Conservation (phyloP, 1,139 yeast species). For the Blastobotrys arbuscula region DNA sequence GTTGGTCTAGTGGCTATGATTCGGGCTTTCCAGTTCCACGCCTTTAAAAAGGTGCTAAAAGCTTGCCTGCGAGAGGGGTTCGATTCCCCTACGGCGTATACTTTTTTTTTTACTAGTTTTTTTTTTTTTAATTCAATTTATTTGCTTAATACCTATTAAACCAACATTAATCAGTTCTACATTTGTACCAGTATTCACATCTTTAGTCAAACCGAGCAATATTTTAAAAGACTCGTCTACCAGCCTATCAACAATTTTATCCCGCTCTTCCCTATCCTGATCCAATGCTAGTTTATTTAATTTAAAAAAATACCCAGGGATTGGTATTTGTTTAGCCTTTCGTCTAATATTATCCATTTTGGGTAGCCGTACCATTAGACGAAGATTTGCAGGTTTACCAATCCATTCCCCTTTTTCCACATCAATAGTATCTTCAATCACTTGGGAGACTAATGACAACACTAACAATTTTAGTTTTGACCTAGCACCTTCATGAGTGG, state of each 20-base stretch:
- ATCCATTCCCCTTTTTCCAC: conserved; percentile 20
- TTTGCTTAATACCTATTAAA: neutral
- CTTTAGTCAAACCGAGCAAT: neutral
- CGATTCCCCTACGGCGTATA: conserved; percentile 5
- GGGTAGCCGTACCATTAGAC: conserved; percentile 18
- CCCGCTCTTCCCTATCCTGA: conserved; percentile 6
- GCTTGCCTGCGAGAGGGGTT: conserved; percentile 7
- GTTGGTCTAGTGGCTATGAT: conserved; percentile 7
- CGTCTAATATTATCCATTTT: conserved; percentile 5
- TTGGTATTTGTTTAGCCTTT: conserved; percentile 3
- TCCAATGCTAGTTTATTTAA: conserved; percentile 5
- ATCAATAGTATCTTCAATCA: conserved; percentile 23
- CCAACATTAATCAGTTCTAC: conserved; percentile 8
- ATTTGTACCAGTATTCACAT: neutral
- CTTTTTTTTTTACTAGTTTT: neutral
- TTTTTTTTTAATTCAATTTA: neutral
- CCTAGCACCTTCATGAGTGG: conserved; percentile 15
- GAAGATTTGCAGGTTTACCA: conserved; percentile 21
- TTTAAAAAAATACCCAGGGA: conserved; percentile 7
- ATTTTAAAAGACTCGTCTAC: conserved; percentile 6
- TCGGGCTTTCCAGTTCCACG: conserved; percentile 5
- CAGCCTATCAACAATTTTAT: conserved; percentile 1
- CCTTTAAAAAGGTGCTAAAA: neutral
- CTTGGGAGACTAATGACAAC: conserved; percentile 25
- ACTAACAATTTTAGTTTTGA: conserved; percentile 21